Percentiles rank a stretch among this genome's conserved stretches.
These are phyloP conservation scores for Plasmodium cynomolgi DNA, from an alignment of 169 alveolate genomes.

Conservation along the genomic window DNA sequence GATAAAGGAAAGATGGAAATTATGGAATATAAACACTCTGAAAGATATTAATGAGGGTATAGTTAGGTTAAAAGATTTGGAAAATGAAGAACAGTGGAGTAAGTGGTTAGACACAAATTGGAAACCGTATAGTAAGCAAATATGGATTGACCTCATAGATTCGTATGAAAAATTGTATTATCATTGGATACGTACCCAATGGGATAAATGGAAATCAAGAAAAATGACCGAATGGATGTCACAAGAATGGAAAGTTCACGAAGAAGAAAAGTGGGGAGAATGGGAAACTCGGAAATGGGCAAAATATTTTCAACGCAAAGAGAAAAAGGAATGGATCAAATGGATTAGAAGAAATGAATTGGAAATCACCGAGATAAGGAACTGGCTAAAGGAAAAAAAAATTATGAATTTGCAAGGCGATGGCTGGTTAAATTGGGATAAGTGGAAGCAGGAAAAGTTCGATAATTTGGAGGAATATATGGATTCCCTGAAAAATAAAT, in stretches of 20 bases:
- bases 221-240: conserved; percentile 22
- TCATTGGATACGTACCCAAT: background rate
- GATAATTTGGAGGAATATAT: background rate
- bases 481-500: background rate
- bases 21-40: background rate
- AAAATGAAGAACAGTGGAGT: background rate
- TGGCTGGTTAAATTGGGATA: background rate
- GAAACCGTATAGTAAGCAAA: background rate
- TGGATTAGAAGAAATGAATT: conserved; percentile 7
- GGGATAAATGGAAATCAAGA: conserved; percentile 15
- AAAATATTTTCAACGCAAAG: background rate
- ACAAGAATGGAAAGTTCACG: conserved; percentile 32
- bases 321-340: conserved; percentile 13
- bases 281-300: conserved; percentile 8
- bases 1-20: background rate
- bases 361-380: background rate
- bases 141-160: background rate
- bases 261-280: conserved; percentile 19
- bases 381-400: background rate
- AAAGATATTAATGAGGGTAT: background rate
- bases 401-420: background rate
- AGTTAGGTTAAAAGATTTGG: background rate
- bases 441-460: conserved; percentile 1
- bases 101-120: background rate
- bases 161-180: background rate